Evolutionary conservation across 148 eudicot genomes (phyloP), one percentile per base, ranked within the genome.

Genomic region (Cornus controversa): DNA sequence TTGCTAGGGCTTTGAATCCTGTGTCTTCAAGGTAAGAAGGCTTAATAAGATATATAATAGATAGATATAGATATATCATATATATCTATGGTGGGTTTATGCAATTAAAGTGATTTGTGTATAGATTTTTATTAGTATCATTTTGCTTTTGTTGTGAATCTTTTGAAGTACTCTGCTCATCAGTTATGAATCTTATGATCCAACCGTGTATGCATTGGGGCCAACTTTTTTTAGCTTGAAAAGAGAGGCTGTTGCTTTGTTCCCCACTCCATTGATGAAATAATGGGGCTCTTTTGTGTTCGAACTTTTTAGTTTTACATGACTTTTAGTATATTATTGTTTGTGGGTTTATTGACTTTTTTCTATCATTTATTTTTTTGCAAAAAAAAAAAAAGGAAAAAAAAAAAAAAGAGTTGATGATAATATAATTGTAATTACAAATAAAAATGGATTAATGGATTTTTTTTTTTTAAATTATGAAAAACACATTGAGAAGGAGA

Each of bases 1-100:
- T 93, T 80, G 92, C 97, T 70, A 86, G 89, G 86, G 92, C 94
- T 67, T 78, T 94, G 68, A 91, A 91, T 68, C 91, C 98, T 66
- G 95, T 94, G 67, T 94, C 98, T 65, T 94, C 97, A 67, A 90
- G 92, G 88, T 94, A 86, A 89, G 24, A 3, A 16, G 20, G 45
- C 8, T 40, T 40, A 40, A 1, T 4, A 15, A 54, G 4, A 54
- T 54, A 13, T 8, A 54, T 54, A n/a, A n/a, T n/a, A n/a, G n/a
- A 20, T 54, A 54, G 22, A 54, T 54, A 20, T 54, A 40, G 10
- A 40, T 40, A 40, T 40, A 40, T 40, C 6, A 40, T 40, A 6
- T 40, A 5, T 40, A 11, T 50, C 57, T 16, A 50, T 50, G 57
- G 57, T 50, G 53, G 53, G 53, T 47, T 47, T 11, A 8, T 8